Evolutionary conservation across 2,329 filamentous ascomycete species (phyloP).

Genomic region (Aspergillus sp.): DNA sequence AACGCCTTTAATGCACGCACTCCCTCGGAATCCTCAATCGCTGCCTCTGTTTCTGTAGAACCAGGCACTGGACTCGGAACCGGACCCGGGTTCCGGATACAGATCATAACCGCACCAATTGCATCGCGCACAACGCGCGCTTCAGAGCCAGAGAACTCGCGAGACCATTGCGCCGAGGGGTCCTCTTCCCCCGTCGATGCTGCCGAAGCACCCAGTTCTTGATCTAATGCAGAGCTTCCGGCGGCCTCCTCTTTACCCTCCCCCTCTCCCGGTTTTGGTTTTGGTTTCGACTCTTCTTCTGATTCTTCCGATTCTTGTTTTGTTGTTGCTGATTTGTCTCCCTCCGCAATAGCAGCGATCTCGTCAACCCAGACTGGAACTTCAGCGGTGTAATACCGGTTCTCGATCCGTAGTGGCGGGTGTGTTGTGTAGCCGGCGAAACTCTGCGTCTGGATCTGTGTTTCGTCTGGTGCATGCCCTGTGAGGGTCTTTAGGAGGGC

Average conservation of each 20-base stretch:
- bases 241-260: not conserved
- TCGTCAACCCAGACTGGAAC: constrained; percentile 50
- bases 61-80: not conserved
- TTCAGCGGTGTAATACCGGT: constrained; percentile 46
- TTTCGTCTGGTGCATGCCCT: constrained; percentile 26
- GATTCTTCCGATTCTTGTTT: too few relatives aligned
- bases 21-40: constrained; percentile 14
- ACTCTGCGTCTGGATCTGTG: constrained; percentile 26
- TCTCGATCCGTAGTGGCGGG: constrained; percentile 40
- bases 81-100: constrained; percentile 30
- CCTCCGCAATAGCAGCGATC: constrained; percentile 28
- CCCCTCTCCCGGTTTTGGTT: too few relatives aligned
- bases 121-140: constrained; percentile 46
- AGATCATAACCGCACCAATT: constrained; percentile 44
- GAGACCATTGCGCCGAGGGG: constrained; percentile 35
- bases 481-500: constrained; percentile 39
- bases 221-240: not conserved
- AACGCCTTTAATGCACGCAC: constrained; percentile 32
- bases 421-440: constrained; percentile 50
- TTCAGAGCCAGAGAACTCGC: constrained; percentile 41
- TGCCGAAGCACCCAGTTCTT: not conserved
- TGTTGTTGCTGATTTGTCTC: too few relatives aligned
- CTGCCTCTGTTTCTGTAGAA: constrained; percentile 6
- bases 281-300: too few relatives aligned
- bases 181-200: constrained; percentile 3